These are phyloP conservation scores for Gamarada debralockiae DNA, from an alignment of 495 filamentous ascomycete species.

Conservation along the genomic window DNA sequence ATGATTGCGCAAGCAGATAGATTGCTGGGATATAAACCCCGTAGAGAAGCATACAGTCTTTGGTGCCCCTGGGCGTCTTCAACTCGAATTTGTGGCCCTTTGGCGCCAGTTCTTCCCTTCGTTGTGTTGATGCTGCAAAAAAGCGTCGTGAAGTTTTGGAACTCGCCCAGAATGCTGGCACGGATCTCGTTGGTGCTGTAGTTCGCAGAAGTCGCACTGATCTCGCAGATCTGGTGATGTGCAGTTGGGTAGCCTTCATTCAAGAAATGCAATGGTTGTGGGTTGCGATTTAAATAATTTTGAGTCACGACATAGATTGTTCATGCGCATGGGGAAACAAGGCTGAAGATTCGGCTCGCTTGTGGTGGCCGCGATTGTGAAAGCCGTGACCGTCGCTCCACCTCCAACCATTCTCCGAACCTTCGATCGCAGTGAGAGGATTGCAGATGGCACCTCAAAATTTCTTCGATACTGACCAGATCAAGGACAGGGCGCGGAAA, in stretches of 20 bases:
- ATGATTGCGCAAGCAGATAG: neutral
- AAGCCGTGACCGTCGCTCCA: neutral
- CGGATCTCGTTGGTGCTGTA: neutral
- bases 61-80: slow-evolving; percentile 45
- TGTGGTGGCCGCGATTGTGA: neutral
- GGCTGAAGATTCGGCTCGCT: slow-evolving; percentile 4
- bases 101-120: slow-evolving; percentile 23
- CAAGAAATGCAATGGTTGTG: no score
- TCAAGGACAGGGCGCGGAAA: slow-evolving; percentile 78
- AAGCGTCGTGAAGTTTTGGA: slow-evolving; percentile 12
- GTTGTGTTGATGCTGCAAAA: neutral
- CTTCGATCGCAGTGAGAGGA: neutral
- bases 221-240: slow-evolving; percentile 22
- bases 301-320: slow-evolving; percentile 17
- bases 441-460: slow-evolving; percentile 58
- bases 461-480: slow-evolving; percentile 74
- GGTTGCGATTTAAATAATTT: slow-evolving; percentile 10
- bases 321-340: neutral
- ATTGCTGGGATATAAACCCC: no score
- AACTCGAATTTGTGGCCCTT: slow-evolving; percentile 43
- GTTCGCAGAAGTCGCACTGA: slow-evolving; percentile 15
- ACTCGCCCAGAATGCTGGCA: slow-evolving; percentile 2
- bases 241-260: slow-evolving; percentile 22
- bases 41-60: slow-evolving; percentile 34
- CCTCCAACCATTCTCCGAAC: neutral